Base-by-base conservation (phyloP, 179 eudicot genomes). In the Spergularia azorica region DNA sequence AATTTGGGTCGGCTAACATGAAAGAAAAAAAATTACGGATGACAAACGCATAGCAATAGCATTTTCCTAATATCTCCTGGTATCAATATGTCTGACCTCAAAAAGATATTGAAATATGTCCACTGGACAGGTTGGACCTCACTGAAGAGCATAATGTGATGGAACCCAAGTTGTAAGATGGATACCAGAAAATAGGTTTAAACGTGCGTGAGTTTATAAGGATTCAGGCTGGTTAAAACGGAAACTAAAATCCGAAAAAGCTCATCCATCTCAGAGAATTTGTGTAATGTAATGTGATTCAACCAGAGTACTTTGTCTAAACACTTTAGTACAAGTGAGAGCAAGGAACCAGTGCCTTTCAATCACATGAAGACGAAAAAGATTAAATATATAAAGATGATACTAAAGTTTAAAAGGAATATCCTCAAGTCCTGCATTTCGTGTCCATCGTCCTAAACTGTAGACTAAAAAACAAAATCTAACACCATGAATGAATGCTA, bases 11-110 rank as follows among this genome's bases (percentile, higher is more conserved):
- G 32, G 32, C 32, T 26, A 26, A 26, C 32, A 26, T 26, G 32
- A 26, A 36, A 2, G 39, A 36, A 36, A 36, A 36, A 57, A 38
- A 5, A 41, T 36, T 17, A 77, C n/a, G 6, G 39, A 13, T 68
- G 38, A 68, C 63, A 38, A 58, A 69, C 58, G 14, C 3, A 50
- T 50, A 14, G 41, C 56, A 77, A 72, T 48, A 36, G 38, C 59
- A 57, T 32, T 17, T 15, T 56, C 12, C 20, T 58, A 13, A 20
- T 6, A 73, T 73, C 72, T 77, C 15, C 60, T 5, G 41, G n/a
- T 4, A 60, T 17, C 55, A 81, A 43, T 36, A 36, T 3, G 39
- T 36, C 39, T 36, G 39, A 36, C 39, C 39, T 36, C 39, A 36
- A 36, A 36, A 2, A 36, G 4, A 36, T 36, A 36, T 36, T 36